Conservation (phyloP, 192 early-diverging fungal genomes). For the Irineochytrium annulatum region DNA sequence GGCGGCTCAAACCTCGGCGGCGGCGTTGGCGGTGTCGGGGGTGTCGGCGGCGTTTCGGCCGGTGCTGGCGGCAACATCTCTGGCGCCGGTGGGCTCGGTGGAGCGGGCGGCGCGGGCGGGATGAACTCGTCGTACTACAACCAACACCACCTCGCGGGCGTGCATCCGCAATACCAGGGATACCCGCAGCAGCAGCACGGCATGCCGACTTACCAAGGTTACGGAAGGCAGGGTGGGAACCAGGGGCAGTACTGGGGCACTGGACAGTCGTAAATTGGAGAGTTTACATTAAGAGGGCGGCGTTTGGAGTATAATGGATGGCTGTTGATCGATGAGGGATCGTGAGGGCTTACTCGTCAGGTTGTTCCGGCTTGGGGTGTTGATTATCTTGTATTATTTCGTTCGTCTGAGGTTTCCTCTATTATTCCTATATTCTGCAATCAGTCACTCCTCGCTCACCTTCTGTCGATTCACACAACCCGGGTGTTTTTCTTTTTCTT, state of each 20-base stretch:
- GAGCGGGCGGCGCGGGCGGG: not conserved
- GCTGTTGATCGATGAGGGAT: too few relatives aligned
- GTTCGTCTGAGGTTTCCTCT: too few relatives aligned
- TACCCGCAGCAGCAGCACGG: constrained; percentile 1
- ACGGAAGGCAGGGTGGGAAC: not conserved
- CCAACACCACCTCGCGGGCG: not conserved
- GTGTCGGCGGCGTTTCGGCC: not conserved
- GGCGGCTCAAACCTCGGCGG: not conserved
- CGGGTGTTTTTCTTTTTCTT: too few relatives aligned
- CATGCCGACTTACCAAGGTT: not conserved
- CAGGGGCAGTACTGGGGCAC: not conserved
- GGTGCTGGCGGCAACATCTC: not conserved
- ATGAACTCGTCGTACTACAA: not conserved
- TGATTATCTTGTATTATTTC: too few relatives aligned
- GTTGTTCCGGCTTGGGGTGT: too few relatives aligned
- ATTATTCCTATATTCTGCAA: too few relatives aligned
- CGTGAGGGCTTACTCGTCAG: too few relatives aligned
- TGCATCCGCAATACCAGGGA: constrained; percentile 1
- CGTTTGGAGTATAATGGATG: too few relatives aligned
- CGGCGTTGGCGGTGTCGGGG: not conserved
- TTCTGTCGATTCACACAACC: too few relatives aligned
- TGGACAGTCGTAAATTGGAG: constrained; percentile 6
- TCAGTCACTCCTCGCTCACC: too few relatives aligned
- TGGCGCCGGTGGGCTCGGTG: not conserved
- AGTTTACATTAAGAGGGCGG: too few relatives aligned